Evolutionary conservation across 2,329 filamentous ascomycete genomes (phyloP).

Genomic region (Neonectria punicea): DNA sequence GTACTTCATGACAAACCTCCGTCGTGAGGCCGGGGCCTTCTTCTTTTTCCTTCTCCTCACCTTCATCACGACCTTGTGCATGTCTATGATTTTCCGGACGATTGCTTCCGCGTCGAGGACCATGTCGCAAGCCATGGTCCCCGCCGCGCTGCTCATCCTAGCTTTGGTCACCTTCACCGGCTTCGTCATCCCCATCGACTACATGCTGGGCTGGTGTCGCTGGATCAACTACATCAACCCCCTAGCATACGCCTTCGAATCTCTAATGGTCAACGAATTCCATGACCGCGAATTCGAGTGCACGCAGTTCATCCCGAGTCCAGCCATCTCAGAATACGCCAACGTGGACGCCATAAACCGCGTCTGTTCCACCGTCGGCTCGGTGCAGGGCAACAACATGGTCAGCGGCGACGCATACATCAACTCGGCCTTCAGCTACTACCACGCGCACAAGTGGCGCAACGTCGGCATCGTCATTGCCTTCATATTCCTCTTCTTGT

Average conservation of each 20-base stretch:
- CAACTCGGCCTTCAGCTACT: conserved; percentile 54
- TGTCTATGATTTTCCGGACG: conserved; percentile 57
- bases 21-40: conserved; percentile 56
- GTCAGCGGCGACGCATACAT: conserved; percentile 62
- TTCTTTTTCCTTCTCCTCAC: conserved; percentile 58
- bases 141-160: conserved; percentile 50
- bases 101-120: conserved; percentile 60
- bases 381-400: conserved; percentile 53
- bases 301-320: conserved; percentile 39
- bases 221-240: conserved; percentile 76
- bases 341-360: conserved; percentile 42
- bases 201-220: conserved; percentile 71
- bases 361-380: conserved; percentile 59
- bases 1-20: conserved; percentile 60
- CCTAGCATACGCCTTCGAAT: conserved; percentile 72
- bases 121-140: conserved; percentile 55
- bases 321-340: conserved; percentile 41
- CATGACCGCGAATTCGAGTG: conserved; percentile 41
- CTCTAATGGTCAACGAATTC: conserved; percentile 75
- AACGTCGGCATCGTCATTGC: conserved; percentile 67
- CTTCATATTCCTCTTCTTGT: conserved; percentile 59
- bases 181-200: conserved; percentile 53
- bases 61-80: conserved; percentile 48
- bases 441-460: conserved; percentile 60
- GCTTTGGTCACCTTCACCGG: conserved; percentile 54